phyloP scores from a whole-genome alignment of 2,329 filamentous ascomycete genomes.

The Hymenoscyphus linearis region DNA sequence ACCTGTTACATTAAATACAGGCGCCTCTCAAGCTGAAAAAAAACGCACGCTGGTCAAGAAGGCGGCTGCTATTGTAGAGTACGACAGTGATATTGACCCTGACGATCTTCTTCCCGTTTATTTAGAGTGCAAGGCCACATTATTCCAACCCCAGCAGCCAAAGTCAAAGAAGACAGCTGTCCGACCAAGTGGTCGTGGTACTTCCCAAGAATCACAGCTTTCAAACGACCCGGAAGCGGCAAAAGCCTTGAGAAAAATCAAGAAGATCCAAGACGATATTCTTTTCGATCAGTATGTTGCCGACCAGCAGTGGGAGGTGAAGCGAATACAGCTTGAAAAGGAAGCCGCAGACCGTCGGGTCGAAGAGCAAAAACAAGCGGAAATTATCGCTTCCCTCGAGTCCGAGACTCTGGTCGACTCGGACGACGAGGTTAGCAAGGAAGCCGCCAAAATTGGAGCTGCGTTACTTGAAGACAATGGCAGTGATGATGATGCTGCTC shows the following conservation, averaged over 20 bases:
- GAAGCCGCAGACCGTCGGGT: constrained; percentile 37
- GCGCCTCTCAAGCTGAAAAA: constrained; percentile 15
- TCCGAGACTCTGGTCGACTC: constrained; percentile 34
- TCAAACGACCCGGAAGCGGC: constrained; percentile 41
- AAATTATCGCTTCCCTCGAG: constrained; percentile 24
- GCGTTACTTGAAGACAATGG: constrained; percentile 52
- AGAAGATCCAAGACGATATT: constrained; percentile 71
- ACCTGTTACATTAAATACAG: constrained; percentile 8
- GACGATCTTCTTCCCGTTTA: constrained; percentile 73
- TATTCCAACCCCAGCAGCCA: constrained; percentile 57
- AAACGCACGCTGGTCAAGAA: constrained; percentile 14
- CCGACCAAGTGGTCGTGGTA: constrained; percentile 13
- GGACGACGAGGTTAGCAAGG: constrained; percentile 44
- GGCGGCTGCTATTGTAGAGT: constrained; percentile 37
- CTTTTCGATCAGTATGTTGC: constrained; percentile 66
- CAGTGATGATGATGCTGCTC: constrained; percentile 46
- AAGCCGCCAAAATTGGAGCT: constrained; percentile 54
- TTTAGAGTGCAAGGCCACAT: constrained; percentile 64
- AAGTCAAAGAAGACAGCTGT: constrained; percentile 36
- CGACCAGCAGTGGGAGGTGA: constrained; percentile 59
- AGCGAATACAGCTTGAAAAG: constrained; percentile 55
- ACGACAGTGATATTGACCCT: constrained; percentile 67
- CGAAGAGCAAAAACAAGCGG: constrained; percentile 8
- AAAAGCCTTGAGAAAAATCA: constrained; percentile 68
- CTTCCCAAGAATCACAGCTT: constrained; percentile 13